A percentile compares a stretch with the other conserved stretches of the same genome.
These are phyloP conservation scores for Salix udensis DNA, from an alignment of 345 rosid species.

Conservation along the genomic window DNA sequence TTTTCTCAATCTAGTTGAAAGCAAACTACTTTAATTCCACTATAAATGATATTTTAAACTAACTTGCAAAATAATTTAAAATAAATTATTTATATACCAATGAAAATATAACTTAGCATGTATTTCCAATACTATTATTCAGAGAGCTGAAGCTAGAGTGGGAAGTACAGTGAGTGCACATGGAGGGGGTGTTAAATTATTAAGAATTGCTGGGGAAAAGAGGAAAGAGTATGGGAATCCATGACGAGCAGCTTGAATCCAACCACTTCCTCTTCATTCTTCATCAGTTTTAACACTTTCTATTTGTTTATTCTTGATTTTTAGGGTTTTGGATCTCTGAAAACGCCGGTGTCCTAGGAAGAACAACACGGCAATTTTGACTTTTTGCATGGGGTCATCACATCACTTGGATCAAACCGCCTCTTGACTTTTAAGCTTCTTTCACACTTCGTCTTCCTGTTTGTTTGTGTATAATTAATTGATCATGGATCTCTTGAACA, in stretches of 20 bases:
- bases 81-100: no score
- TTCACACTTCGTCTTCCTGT: neutral
- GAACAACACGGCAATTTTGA: constrained; percentile 13
- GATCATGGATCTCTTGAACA: no score
- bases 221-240: constrained; percentile 6
- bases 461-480: no score
- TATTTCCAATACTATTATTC: no score
- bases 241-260: constrained; percentile 27
- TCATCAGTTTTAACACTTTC: neutral
- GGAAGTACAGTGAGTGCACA: constrained; percentile 5
- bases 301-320: neutral
- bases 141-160: neutral
- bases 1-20: no score
- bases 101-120: no score
- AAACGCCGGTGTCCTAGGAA: constrained; percentile 16
- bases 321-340: constrained; percentile 20
- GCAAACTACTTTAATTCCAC: no score
- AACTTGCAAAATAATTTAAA: no score
- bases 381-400: constrained; percentile 4
- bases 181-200: constrained; percentile 8
- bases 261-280: constrained; percentile 3
- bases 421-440: neutral
- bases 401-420: neutral
- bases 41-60: no score
- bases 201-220: neutral